Percentiles rank a stretch among this genome's conserved stretches.
phyloP scores from a whole-genome alignment of 495 filamentous ascomycete genomes.

The Cercophora sp. region DNA sequence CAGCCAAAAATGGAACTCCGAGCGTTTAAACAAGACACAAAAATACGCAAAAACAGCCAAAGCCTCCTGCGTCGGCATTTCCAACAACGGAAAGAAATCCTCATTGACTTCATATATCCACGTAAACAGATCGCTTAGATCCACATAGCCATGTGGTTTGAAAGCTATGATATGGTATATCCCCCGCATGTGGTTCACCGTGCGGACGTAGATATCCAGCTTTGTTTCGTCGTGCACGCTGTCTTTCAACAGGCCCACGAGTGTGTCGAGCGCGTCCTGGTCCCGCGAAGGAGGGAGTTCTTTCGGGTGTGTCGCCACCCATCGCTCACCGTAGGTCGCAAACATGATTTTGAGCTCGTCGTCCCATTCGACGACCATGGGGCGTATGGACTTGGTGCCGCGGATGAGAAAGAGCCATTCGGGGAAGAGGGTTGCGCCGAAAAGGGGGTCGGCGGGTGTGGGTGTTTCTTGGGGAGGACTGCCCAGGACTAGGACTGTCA shows the following conservation, averaged over 20 bases:
- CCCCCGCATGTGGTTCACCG: neutral
- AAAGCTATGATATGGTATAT: neutral
- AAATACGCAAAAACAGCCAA: neutral
- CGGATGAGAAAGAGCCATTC: neutral
- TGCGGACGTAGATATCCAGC: neutral
- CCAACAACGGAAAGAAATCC: neutral
- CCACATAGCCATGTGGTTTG: neutral
- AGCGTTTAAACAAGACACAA: neutral
- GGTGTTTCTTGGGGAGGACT: neutral
- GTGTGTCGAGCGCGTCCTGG: neutral
- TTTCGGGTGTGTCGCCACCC: neutral
- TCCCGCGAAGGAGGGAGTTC: neutral
- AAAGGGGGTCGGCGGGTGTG: neutral
- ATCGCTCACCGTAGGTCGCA: neutral
- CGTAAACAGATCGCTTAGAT: neutral
- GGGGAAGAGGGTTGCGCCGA: neutral
- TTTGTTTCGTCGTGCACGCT: neutral
- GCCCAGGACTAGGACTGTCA: neutral
- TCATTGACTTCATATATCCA: neutral
- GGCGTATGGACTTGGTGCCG: neutral
- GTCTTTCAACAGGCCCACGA: neutral
- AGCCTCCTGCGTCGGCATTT: neutral
- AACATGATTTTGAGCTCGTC: neutral
- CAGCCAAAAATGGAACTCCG: neutral
- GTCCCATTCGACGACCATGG: neutral